These are phyloP conservation scores for Venturia carpophila DNA, from an alignment of 2,329 filamentous ascomycete genomes.

Conservation along the genomic window DNA sequence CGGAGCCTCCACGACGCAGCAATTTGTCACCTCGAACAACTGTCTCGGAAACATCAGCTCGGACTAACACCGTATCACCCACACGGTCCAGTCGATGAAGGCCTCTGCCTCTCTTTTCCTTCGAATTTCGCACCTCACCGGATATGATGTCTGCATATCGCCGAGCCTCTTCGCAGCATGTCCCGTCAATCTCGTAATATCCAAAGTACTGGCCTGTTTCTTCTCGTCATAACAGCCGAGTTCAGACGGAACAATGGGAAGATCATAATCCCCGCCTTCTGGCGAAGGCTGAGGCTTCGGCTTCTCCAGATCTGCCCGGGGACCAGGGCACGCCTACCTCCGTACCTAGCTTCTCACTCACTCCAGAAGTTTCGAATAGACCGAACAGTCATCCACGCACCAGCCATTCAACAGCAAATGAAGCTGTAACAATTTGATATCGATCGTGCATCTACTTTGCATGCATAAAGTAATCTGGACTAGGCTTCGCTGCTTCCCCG, in stretches of 20 bases:
- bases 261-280: neutral
- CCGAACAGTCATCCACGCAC: neutral
- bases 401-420: neutral
- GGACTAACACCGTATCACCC: too few species aligned
- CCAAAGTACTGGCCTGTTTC: neutral
- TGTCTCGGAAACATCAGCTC: too few species aligned
- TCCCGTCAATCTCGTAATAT: neutral
- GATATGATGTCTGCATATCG: too few species aligned
- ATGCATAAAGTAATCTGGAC: neutral
- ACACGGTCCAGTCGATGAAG: too few species aligned
- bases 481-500: neutral
- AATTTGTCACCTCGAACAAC: too few species aligned
- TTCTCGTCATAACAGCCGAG: neutral
- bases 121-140: too few species aligned
- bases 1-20: too few species aligned
- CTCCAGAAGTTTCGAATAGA: constrained; percentile 1
- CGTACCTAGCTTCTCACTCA: neutral
- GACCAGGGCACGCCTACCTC: neutral
- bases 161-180: too few species aligned
- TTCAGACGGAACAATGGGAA: neutral
- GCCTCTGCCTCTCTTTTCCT: too few species aligned
- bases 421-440: neutral
- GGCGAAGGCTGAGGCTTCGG: neutral
- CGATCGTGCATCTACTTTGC: too few species aligned
- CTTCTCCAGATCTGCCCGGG: neutral